A percentile compares a stretch with the other conserved stretches of the same genome.
Conservation (phyloP, 495 filamentous ascomycete genomes). For the Letharia lupina region DNA sequence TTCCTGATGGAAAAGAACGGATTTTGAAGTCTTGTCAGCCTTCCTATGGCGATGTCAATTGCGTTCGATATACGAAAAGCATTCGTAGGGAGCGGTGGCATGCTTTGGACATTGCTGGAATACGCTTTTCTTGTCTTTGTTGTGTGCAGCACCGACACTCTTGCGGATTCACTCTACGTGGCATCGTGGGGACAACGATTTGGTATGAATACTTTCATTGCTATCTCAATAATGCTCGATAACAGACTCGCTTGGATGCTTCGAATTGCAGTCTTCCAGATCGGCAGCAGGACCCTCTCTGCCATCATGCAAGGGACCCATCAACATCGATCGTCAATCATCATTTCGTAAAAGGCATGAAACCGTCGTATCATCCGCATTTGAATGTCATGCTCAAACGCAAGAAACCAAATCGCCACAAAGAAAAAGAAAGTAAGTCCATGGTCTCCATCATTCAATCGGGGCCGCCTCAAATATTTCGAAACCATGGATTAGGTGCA, state of each 20-base stretch:
- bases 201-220: neutral
- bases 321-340: neutral
- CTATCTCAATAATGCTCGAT: neutral
- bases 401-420: neutral
- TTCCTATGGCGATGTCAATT: neutral
- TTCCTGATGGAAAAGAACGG: neutral
- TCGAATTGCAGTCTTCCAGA: neutral
- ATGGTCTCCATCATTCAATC: too few relatives aligned
- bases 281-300: neutral
- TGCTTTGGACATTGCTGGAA: too few relatives aligned
- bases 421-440: too few relatives aligned
- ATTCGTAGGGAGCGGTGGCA: neutral
- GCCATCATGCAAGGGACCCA: neutral
- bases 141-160: too few relatives aligned
- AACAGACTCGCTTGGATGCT: neutral
- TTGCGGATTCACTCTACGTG: too few relatives aligned
- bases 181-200: neutral
- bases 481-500: too few relatives aligned
- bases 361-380: neutral
- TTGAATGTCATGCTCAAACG: neutral
- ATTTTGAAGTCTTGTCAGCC: neutral
- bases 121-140: too few relatives aligned
- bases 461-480: too few relatives aligned
- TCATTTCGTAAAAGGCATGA: neutral
- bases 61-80: neutral